Percentiles rank a stretch among this genome's conserved stretches.
Conservation (phyloP, 2,329 filamentous ascomycete species). For the Aureobasidium mangrovei region DNA sequence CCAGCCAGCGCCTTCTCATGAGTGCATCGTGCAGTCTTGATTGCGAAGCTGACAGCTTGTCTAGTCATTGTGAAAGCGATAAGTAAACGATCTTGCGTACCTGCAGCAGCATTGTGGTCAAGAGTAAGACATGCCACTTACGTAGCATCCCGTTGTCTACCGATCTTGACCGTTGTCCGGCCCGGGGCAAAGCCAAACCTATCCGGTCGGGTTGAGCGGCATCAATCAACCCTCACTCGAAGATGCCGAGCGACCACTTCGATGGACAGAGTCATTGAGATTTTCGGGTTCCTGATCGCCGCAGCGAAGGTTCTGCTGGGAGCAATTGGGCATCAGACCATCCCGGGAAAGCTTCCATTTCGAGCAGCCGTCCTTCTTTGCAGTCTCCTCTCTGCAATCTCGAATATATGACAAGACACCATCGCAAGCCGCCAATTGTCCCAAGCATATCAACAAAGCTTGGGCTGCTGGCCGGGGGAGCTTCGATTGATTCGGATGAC, state of each 20-base stretch:
- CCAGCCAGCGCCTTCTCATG: too few species aligned
- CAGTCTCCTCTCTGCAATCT: background rate
- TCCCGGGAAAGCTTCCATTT: background rate
- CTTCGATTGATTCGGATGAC: background rate
- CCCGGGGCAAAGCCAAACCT: constrained; percentile 4
- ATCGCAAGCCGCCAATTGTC: background rate
- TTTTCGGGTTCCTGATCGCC: background rate
- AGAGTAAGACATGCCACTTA: background rate
- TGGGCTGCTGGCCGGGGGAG: background rate
- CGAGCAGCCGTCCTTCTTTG: background rate
- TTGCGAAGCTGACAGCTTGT: background rate
- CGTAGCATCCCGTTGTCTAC: constrained; percentile 7
- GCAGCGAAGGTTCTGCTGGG: background rate
- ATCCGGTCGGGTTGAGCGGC: constrained; percentile 2
- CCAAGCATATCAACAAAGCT: constrained; percentile 2
- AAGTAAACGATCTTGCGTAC: background rate
- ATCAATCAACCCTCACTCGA: background rate
- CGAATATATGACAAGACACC: background rate
- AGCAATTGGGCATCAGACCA: background rate
- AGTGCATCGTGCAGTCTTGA: background rate
- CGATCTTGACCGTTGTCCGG: constrained; percentile 2
- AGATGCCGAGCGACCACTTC: background rate
- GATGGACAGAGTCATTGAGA: background rate
- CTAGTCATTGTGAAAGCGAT: background rate
- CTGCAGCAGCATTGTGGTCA: background rate